Conservation (phyloP, 768 basidiomycete genomes). For the Suillus clintonianus region DNA sequence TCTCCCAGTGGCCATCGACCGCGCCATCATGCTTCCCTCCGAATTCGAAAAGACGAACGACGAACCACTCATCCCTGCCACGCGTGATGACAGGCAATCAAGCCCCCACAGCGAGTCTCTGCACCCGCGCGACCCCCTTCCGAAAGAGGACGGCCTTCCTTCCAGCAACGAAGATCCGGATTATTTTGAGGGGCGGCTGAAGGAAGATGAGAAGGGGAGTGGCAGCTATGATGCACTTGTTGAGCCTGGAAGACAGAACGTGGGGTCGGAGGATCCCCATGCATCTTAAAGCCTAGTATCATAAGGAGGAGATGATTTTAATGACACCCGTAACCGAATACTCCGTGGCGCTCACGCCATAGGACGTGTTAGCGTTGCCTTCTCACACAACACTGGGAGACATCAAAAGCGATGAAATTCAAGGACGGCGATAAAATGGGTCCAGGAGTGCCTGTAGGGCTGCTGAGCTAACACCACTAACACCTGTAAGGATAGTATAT, state of each 20-base stretch:
- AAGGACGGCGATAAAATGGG: too few relatives aligned
- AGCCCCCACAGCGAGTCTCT: slow-evolving; percentile 1
- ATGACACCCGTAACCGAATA: neutral
- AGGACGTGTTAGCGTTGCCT: neutral
- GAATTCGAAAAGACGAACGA: slow-evolving; percentile 48
- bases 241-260: neutral
- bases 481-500: too few relatives aligned
- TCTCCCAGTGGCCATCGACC: slow-evolving; percentile 84
- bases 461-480: too few relatives aligned
- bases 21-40: slow-evolving; percentile 78
- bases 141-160: neutral
- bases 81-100: slow-evolving; percentile 14
- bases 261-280: neutral
- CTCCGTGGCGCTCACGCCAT: neutral
- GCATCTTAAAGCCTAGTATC: neutral
- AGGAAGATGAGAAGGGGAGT: neutral
- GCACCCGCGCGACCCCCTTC: neutral
- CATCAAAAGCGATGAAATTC: too few relatives aligned
- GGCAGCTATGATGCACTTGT: slow-evolving; percentile 4
- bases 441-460: too few relatives aligned
- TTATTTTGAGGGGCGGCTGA: neutral
- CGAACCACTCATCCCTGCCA: slow-evolving; percentile 5
- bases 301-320: neutral
- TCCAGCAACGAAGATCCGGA: neutral
- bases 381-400: too few relatives aligned